phyloP scores from a whole-genome alignment of 2,329 filamentous ascomycete genomes.

The Aspergillus transmontanensis region DNA sequence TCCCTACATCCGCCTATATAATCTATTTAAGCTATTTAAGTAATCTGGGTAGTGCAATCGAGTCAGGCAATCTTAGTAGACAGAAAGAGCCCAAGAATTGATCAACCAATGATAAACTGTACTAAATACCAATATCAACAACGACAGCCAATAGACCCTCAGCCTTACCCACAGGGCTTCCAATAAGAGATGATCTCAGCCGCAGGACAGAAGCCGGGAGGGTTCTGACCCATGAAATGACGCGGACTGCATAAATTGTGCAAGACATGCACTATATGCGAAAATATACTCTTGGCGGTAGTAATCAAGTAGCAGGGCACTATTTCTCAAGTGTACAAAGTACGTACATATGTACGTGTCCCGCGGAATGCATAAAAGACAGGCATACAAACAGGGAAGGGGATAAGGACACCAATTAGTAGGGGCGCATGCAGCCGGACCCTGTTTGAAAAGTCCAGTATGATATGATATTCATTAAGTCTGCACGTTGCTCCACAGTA shows the following conservation, averaged over 20 bases:
- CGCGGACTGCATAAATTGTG: neutral
- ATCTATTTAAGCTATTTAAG: too few relatives aligned
- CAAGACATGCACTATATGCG: neutral
- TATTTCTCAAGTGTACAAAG: too few relatives aligned
- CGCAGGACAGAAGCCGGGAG: neutral
- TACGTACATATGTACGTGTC: neutral
- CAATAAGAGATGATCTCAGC: too few relatives aligned
- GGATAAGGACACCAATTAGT: too few relatives aligned
- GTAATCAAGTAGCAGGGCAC: neutral
- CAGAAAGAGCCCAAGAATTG: too few relatives aligned
- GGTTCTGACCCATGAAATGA: neutral
- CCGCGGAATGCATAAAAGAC: neutral
- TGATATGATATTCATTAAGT: neutral
- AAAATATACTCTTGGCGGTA: neutral
- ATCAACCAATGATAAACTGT: too few relatives aligned
- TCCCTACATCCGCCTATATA: too few relatives aligned
- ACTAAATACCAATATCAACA: too few relatives aligned
- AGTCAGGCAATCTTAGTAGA: too few relatives aligned
- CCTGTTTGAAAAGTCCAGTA: neutral
- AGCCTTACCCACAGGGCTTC: too few relatives aligned
- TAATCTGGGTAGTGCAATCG: too few relatives aligned
- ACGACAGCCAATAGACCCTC: too few relatives aligned
- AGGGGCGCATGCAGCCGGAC: neutral
- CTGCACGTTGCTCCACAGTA: neutral
- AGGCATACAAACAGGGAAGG: neutral